Evolutionary conservation across 73 alveolate genomes (phyloP), one percentile per base, ranked within the genome.

Genomic region (Paramecium sonneborni): DNA sequence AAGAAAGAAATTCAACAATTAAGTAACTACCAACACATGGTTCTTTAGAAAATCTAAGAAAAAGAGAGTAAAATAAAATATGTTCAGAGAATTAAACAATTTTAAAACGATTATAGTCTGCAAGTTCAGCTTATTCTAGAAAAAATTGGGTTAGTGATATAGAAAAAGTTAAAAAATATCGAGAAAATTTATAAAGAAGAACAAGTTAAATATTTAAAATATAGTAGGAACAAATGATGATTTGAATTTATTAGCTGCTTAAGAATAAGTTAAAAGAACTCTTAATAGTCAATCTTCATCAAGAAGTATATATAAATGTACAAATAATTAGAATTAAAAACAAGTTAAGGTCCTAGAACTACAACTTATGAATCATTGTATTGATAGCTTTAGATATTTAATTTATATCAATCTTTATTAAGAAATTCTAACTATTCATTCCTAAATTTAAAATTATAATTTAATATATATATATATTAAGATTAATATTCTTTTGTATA

Each of bases 111-210:
- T 14, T 79, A 41, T 34, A 43, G 46, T 79, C 90, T 15, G 90
- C 90, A 9, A 79, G 44, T 79, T 79, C 90, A 15, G 55, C 69
- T 79, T 79, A 79, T 79, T 43, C 76, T 43, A 79, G 26, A 41
- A 79, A 79, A 18, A 41, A 39, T 79, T 79, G 90, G 90, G 55
- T 39, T 9, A 24, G 23, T 11, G 90, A 79, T 43, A 79, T 79
- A 6, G 69, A 39, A 43, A 79, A 62, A 23, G 55, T 43, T 5
- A 23, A 79, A 37, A 79, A 79, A 41, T 79, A 79, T 46, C 39
- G 90, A 46, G 90, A 79, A 7, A 79, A 79, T 79, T 39, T 79
- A 12, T 44, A 79, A 79, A 79, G 72, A 23, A 21, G 44, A 24
- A 79, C 90, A 79, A 79, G 90, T 79, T 41, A 79, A 14, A 2